Conservation (phyloP, 2,329 filamentous ascomycete species). For the Sarocladiaceae sp. region DNA sequence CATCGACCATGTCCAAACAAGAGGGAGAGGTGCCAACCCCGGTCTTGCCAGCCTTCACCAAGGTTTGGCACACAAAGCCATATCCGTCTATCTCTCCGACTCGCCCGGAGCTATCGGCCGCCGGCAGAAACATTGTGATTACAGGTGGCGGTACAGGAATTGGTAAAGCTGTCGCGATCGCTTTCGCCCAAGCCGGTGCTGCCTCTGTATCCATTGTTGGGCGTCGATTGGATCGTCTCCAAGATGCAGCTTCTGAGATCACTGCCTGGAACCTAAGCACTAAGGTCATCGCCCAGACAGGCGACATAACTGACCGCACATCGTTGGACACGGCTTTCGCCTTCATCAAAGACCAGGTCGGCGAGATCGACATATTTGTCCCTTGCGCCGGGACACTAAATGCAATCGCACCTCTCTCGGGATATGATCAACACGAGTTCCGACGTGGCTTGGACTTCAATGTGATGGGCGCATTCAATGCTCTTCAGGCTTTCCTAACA, state of each 20-base stretch:
- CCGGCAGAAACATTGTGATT: constrained; percentile 50
- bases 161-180: constrained; percentile 56
- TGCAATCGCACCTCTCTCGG: neutral
- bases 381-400: neutral
- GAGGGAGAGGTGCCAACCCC: too few relatives aligned
- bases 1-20: too few relatives aligned
- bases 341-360: neutral
- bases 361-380: constrained; percentile 11
- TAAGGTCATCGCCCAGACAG: neutral
- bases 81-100: constrained; percentile 26
- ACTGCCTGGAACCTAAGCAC: neutral
- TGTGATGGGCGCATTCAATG: constrained; percentile 19
- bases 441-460: constrained; percentile 18
- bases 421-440: constrained; percentile 9
- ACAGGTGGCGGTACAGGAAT: constrained; percentile 61
- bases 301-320: constrained; percentile 29
- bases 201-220: constrained; percentile 32
- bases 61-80: constrained; percentile 16
- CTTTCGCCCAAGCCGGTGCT: constrained; percentile 42
- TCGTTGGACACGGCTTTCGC: neutral
- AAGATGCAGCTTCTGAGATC: constrained; percentile 17
- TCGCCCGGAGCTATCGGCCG: constrained; percentile 25
- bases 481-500: constrained; percentile 19
- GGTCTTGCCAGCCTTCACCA: too few relatives aligned
- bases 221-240: constrained; percentile 25